Conservation (phyloP, 1,284 basidiomycete genomes). For the Moesziomyces globuligerus region DNA sequence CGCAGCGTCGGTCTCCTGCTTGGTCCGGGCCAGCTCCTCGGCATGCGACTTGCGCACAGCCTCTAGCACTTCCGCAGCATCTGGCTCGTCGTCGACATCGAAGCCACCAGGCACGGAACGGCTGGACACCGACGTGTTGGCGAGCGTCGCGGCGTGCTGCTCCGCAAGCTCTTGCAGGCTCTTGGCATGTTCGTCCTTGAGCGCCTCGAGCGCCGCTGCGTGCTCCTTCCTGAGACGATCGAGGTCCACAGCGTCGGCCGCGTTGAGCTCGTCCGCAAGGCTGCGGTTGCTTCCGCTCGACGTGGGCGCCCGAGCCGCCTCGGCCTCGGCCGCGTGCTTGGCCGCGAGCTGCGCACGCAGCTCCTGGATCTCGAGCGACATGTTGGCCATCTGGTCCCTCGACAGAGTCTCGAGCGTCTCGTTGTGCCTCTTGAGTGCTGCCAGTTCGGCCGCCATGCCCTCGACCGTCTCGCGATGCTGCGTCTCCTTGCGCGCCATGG, state of each 20-base stretch:
- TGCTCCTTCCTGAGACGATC: slow-evolving; percentile 29
- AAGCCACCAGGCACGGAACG: slow-evolving; percentile 16
- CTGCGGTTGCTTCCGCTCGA: slow-evolving; percentile 18
- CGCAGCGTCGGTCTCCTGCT: slow-evolving; percentile 23
- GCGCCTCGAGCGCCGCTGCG: slow-evolving; percentile 9
- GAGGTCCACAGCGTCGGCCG: slow-evolving; percentile 4
- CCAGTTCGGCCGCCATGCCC: slow-evolving; percentile 75
- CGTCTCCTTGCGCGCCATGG: slow-evolving; percentile 94
- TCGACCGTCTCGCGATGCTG: slow-evolving; percentile 81
- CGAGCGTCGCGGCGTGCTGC: slow-evolving; percentile 38
- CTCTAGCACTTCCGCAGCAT: slow-evolving; percentile 14
- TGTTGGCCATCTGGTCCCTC: slow-evolving; percentile 83
- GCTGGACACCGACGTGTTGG: slow-evolving; percentile 1
- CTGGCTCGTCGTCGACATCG: slow-evolving; percentile 10
- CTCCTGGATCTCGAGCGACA: slow-evolving; percentile 78
- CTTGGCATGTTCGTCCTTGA: slow-evolving; percentile 35
- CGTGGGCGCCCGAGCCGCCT: slow-evolving; percentile 40
- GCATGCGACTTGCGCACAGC: slow-evolving; percentile 27
- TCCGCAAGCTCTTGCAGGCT: slow-evolving; percentile 17
- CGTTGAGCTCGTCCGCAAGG: slow-evolving; percentile 87
- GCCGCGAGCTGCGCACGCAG: slow-evolving; percentile 74
- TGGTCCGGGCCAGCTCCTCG: slow-evolving; percentile 17
- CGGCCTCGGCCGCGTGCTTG: slow-evolving; percentile 58
- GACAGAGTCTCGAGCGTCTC: slow-evolving; percentile 82
- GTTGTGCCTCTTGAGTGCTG: slow-evolving; percentile 77